Base-by-base conservation (phyloP, 768 basidiomycete genomes). In the Mycena vulgaris region DNA sequence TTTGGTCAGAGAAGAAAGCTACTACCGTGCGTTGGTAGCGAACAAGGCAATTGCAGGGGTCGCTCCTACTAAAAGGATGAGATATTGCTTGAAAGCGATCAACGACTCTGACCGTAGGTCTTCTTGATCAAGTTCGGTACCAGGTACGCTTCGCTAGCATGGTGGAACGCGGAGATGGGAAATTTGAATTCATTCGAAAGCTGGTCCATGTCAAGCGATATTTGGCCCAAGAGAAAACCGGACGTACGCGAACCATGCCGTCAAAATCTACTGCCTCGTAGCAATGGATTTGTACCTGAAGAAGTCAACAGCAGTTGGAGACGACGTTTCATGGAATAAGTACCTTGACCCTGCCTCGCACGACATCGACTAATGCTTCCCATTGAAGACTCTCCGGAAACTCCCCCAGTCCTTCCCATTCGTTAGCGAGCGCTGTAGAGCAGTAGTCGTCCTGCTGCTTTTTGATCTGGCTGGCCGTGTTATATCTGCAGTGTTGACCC, bases 121-220 rank as follows among this genome's bases (percentile, higher is more conserved):
- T 86, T 85, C 79, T 92, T 94, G 70, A 97, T 81, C 7, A 93
- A 78, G 52, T 92, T 90, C 1, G 95, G 93, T 25, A 96, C 92
- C 13, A 96, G 88, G 75, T 93, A 96, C 0, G 94, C 91, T 74
- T 96, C 94, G 66, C 90, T 89, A 2, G 95, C 94, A 69, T 92
- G 89, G 74, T 95, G 94, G 77, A 95, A 89, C 3, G 91, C 90
- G 4, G 93, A 89, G 63, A 95, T 86, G 8, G 90, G 88, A 78
- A 94, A 94, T 73, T 91, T 86, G 86, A 95, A 96, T 77, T 96
- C 94, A 75, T 96, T 93, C 35, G 93, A 89, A 39, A 95, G 84
- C 88, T 94, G 70, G 11, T n/a, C n/a, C 21, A 48, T 17, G 11
- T 52, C 60, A 45, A 83, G n/a, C 14, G 52, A 11, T 14, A 19